Conservation (phyloP, 257 asterid species). For the Solanum pinnatisectum region DNA sequence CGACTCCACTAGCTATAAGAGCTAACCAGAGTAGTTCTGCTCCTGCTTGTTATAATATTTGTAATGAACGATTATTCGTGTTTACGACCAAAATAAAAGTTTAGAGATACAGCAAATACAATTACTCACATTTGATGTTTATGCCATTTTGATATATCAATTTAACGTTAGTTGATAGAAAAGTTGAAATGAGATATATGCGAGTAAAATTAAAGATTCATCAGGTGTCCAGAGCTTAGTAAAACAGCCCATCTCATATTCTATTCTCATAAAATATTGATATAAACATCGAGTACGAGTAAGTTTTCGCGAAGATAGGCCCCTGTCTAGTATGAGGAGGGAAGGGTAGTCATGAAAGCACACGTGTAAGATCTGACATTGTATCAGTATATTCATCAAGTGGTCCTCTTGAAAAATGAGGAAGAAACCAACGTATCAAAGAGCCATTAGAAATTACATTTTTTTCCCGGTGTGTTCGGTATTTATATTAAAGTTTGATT, state of each 20-base stretch:
- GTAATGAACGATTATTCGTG: no score
- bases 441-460: background rate
- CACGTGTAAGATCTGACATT: conserved; percentile 13
- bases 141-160: no score
- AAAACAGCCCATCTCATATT: accelerated
- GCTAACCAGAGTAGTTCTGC: no score
- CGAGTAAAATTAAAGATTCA: background rate
- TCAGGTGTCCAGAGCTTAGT: background rate
- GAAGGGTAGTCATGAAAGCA: background rate
- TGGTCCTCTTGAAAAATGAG: background rate
- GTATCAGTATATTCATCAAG: conserved; percentile 1
- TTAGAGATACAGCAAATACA: no score
- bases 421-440: background rate
- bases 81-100: no score
- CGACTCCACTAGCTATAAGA: background rate
- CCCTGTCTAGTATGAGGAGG: background rate
- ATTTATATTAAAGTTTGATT: accelerated
- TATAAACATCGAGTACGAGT: background rate
- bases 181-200: background rate
- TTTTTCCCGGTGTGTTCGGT: accelerated
- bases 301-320: background rate
- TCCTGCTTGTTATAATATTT: no score
- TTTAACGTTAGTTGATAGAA: no score
- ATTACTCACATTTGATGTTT: no score
- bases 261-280: accelerated